These are phyloP conservation scores for Lactuca sativa DNA, from an alignment of 129 eudicot species.

Conservation along the genomic window DNA sequence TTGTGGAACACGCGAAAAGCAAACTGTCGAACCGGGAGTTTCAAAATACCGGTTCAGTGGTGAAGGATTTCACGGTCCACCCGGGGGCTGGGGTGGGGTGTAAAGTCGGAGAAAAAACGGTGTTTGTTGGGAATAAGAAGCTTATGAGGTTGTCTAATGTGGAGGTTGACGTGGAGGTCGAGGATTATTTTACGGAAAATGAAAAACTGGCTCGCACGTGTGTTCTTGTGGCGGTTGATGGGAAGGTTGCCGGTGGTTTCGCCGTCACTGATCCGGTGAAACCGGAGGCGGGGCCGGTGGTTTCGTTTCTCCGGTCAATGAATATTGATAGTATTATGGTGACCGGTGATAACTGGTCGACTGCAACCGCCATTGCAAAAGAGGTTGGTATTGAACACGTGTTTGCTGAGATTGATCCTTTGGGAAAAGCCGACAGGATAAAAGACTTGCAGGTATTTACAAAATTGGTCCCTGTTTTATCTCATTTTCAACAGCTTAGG, in stretches of 20 bases:
- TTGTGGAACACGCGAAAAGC: slow-evolving; percentile 34
- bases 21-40: slow-evolving; percentile 16
- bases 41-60: slow-evolving; percentile 9
- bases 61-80: slow-evolving; percentile 39
- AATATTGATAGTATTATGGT: slow-evolving; percentile 43
- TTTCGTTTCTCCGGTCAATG: slow-evolving; percentile 42
- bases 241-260: slow-evolving; percentile 44
- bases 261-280: slow-evolving; percentile 54
- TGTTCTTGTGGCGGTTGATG: slow-evolving; percentile 46
- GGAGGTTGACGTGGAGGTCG: slow-evolving; percentile 34
- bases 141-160: slow-evolving; percentile 40
- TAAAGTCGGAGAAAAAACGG: slow-evolving; percentile 33
- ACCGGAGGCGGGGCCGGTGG: slow-evolving; percentile 36
- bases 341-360: slow-evolving; percentile 56
- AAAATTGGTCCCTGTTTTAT: not conserved
- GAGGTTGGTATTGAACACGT: slow-evolving; percentile 48
- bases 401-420: slow-evolving; percentile 51
- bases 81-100: slow-evolving; percentile 44
- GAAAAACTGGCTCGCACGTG: slow-evolving; percentile 53
- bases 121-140: slow-evolving; percentile 51
- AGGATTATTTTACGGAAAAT: slow-evolving; percentile 41
- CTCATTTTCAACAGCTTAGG: too few relatives aligned
- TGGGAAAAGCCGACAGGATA: slow-evolving; percentile 50
- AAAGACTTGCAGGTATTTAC: slow-evolving; percentile 45
- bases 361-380: slow-evolving; percentile 46